Evolutionary conservation across 2,329 filamentous ascomycete genomes (phyloP), one percentile per base, ranked within the genome.

Genomic region (Setomelanomma holmii): DNA sequence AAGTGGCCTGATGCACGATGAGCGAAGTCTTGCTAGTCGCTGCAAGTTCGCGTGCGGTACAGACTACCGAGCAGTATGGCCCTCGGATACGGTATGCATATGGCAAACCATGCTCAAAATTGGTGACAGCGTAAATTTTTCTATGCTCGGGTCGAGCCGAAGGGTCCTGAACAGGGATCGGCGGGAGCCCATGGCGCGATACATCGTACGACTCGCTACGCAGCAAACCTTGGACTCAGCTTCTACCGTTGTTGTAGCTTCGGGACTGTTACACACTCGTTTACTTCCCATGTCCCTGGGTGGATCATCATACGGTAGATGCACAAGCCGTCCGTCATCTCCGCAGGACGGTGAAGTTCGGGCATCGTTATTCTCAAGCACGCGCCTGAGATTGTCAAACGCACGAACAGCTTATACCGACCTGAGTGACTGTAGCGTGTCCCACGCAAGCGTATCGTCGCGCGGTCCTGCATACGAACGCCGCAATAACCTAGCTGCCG

Each of bases 171-270:
- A 34, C 30, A 22, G 27, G 11, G 24, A 24, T 30, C 24, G 19
- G n/a, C 14, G 12, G 17, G 3, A n/a, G 35, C 6, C 34, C 16
- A 41, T 45, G 41, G 48, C 35, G 23, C 41, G n/a, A 45, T 19
- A 20, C 36, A 51, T 51, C 36, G 42, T 51, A 45, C 41, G 35
- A 51, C 38, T 27, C 23, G 40, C 40, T 22, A 30, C 17, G 5
- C 11, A 20, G n/a, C 22, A 10, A 4, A 16, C 7, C 24, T 16
- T 20, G 16, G 16, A 14, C 7, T 2, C 8, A 30, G 14, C 5
- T 27, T 30, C 27, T 14, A 8, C 10, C 27, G 10, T 14, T 30
- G 10, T 14, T 30, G 5, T 30, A 14, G 27, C 10, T 8, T 30
- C 27, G 27, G 27, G 10, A 30, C 10, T 30, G 27, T 30, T 30